These are phyloP conservation scores for Escallonia herrerae DNA, from an alignment of 129 eudicot genomes.

Conservation along the genomic window DNA sequence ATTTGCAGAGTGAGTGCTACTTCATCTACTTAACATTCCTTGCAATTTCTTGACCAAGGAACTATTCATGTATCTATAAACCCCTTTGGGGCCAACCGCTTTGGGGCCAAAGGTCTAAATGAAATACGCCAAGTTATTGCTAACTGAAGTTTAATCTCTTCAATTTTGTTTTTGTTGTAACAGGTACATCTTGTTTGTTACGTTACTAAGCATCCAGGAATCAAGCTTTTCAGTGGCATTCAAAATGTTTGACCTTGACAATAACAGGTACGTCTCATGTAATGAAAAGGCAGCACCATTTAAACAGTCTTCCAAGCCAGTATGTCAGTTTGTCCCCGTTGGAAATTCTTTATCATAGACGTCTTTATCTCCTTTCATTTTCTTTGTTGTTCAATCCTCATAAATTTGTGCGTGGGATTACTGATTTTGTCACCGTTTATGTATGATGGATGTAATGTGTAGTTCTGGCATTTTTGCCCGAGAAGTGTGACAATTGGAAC, in stretches of 20 bases:
- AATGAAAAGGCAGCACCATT: not conserved
- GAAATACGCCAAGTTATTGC: not conserved
- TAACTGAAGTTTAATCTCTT: not conserved
- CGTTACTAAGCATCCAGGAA: constrained; percentile 83
- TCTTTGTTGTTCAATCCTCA: too few species aligned
- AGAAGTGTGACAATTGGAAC: too few species aligned
- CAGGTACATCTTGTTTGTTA: constrained; percentile 88
- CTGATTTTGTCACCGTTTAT: too few species aligned
- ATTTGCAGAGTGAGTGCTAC: constrained; percentile 73
- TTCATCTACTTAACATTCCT: not conserved
- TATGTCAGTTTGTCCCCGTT: too few species aligned
- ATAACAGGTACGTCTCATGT: constrained; percentile 47
- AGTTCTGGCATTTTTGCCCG: too few species aligned
- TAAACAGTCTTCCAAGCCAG: too few species aligned
- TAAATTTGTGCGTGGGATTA: too few species aligned
- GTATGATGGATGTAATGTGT: too few species aligned
- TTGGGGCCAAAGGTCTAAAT: not conserved
- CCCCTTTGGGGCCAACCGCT: not conserved
- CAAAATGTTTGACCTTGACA: constrained; percentile 87
- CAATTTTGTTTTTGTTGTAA: not conserved
- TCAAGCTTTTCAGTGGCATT: constrained; percentile 85
- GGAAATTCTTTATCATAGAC: too few species aligned
- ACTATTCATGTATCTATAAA: too few species aligned
- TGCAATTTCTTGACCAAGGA: not conserved
- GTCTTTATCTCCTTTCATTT: too few species aligned